phyloP scores from a whole-genome alignment of 2,329 filamentous ascomycete species.

The Lasiodiplodia gonubiensis region DNA sequence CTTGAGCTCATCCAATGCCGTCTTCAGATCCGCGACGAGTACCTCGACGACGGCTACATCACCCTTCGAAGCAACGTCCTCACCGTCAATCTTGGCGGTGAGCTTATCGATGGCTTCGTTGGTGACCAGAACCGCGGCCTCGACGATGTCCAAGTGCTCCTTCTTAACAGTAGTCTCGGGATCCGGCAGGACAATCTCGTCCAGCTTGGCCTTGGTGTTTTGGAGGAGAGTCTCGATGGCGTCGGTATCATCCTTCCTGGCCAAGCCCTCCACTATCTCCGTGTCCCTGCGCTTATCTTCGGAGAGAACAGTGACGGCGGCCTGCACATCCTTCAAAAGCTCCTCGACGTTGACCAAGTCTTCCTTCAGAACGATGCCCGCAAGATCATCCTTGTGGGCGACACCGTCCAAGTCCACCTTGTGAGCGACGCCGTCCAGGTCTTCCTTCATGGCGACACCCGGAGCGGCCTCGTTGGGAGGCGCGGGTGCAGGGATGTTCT shows the following conservation, averaged over 20 bases:
- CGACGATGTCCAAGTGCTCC: constrained; percentile 65
- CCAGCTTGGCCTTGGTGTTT: constrained; percentile 86
- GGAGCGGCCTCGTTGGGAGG: constrained; percentile 46
- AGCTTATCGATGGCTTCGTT: constrained; percentile 74
- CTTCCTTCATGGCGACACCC: constrained; percentile 51
- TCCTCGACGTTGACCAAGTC: constrained; percentile 58
- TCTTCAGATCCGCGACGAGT: constrained; percentile 77
- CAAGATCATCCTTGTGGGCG: constrained; percentile 43
- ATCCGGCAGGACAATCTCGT: constrained; percentile 72
- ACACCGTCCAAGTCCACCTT: constrained; percentile 55
- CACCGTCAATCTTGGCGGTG: constrained; percentile 66
- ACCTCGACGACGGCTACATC: constrained; percentile 79
- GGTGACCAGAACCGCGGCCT: constrained; percentile 74
- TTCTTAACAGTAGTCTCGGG: constrained; percentile 71
- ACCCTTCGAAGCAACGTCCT: constrained; percentile 73
- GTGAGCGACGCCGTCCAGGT: constrained; percentile 54
- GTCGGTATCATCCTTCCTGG: constrained; percentile 82
- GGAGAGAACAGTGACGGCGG: constrained; percentile 59
- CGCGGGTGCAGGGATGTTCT: constrained; percentile 52
- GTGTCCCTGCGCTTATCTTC: constrained; percentile 32
- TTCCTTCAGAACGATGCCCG: constrained; percentile 47
- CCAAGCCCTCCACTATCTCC: constrained; percentile 56
- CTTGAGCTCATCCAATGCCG: constrained; percentile 72
- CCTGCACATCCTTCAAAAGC: constrained; percentile 63
- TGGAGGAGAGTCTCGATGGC: constrained; percentile 89